Evolutionary conservation across 495 filamentous ascomycete genomes (phyloP).

Genomic region (Podospora didyma): DNA sequence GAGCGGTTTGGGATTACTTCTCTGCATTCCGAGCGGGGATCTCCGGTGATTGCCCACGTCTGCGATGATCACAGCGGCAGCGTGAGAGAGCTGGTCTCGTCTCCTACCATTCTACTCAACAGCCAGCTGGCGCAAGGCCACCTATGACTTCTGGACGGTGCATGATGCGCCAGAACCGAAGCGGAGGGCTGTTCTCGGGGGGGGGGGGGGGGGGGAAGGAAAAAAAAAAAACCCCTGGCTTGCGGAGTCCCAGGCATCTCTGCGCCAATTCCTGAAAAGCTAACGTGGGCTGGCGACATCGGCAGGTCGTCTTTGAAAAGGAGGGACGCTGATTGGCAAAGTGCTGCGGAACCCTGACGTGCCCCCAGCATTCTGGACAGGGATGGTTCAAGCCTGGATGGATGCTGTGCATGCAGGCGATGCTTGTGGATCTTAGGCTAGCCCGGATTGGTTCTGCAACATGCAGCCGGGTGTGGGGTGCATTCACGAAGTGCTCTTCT

Average conservation of each 20-base stretch:
- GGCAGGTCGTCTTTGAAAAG: conserved; percentile 30
- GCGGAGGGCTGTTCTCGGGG: conserved; percentile 4
- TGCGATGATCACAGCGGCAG: too few relatives aligned
- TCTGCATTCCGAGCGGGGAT: too few relatives aligned
- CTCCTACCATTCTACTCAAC: too few relatives aligned
- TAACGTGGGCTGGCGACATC: conserved; percentile 25
- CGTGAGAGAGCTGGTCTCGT: too few relatives aligned
- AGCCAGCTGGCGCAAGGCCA: too few relatives aligned
- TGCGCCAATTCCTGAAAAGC: not conserved
- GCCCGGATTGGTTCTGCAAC: conserved; percentile 15
- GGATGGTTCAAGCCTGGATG: conserved; percentile 22
- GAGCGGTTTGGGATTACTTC: too few relatives aligned
- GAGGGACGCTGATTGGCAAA: conserved; percentile 25
- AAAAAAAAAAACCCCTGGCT: conserved; percentile 15
- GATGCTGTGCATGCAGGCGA: conserved; percentile 29
- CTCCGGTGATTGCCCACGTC: too few relatives aligned
- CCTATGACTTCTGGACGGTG: too few relatives aligned
- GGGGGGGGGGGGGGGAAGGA: too few relatives aligned
- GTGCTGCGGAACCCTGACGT: conserved; percentile 13
- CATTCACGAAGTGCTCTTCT: conserved; percentile 18
- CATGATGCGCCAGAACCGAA: not conserved
- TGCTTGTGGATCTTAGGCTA: conserved; percentile 31
- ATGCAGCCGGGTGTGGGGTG: conserved; percentile 33
- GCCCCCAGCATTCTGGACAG: conserved; percentile 8
- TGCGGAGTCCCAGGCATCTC: not conserved